phyloP scores from a whole-genome alignment of 352 stramenopile genomes.

The Phytophthora meadii region DNA sequence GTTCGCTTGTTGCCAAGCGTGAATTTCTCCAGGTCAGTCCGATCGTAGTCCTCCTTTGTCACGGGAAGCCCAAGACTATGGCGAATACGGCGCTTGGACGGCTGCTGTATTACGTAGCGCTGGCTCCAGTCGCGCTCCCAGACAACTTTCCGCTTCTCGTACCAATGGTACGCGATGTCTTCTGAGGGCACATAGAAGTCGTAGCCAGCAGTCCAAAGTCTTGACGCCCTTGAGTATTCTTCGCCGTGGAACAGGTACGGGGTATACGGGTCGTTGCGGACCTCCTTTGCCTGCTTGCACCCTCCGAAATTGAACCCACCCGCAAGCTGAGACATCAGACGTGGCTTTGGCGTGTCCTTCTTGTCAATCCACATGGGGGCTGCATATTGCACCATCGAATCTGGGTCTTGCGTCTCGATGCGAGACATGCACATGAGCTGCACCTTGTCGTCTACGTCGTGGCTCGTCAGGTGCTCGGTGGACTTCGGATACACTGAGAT shows the following conservation, averaged over 20 bases:
- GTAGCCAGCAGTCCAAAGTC: constrained; percentile 81
- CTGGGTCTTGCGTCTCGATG: constrained; percentile 72
- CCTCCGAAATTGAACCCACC: constrained; percentile 86
- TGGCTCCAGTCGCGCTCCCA: constrained; percentile 82
- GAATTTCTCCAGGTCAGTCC: constrained; percentile 76
- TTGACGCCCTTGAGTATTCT: constrained; percentile 81
- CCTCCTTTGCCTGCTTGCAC: constrained; percentile 70
- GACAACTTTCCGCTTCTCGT: constrained; percentile 82
- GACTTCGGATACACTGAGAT: constrained; percentile 87
- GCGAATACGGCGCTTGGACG: constrained; percentile 77
- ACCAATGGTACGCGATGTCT: constrained; percentile 84
- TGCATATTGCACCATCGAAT: constrained; percentile 84
- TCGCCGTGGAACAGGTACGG: constrained; percentile 85
- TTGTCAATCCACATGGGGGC: constrained; percentile 74
- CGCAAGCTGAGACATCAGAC: constrained; percentile 80
- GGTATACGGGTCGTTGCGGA: constrained; percentile 84
- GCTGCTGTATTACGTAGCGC: constrained; percentile 73
- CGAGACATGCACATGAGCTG: constrained; percentile 84
- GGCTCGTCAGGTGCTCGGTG: constrained; percentile 62
- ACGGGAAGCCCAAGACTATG: constrained; percentile 65
- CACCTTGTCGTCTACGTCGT: constrained; percentile 61
- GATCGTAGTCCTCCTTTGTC: constrained; percentile 76
- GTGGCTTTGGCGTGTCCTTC: constrained; percentile 71
- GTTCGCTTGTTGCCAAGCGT: constrained; percentile 74
- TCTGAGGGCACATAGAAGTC: constrained; percentile 83